A percentile compares a stretch with the other conserved stretches of the same genome.
Evolutionary conservation across 768 basidiomycete genomes (phyloP).

Genomic region (Rhizopogon vulgaris): DNA sequence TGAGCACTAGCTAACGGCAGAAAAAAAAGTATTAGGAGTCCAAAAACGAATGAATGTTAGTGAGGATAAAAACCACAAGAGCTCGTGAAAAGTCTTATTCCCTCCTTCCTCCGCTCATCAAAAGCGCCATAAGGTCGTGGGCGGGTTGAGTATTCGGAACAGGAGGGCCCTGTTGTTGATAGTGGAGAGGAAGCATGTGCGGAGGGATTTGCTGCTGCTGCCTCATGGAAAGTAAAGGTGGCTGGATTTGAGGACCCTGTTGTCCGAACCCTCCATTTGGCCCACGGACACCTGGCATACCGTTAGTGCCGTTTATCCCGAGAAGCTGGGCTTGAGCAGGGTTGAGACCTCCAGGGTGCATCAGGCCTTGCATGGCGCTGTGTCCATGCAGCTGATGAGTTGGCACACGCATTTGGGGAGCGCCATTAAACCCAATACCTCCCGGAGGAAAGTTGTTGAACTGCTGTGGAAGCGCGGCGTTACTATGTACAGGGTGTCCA

Average conservation of each 20-base stretch:
- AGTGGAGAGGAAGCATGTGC: constrained; percentile 46
- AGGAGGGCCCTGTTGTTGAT: constrained; percentile 54
- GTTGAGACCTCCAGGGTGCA: constrained; percentile 47
- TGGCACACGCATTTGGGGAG: constrained; percentile 44
- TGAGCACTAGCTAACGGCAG: constrained; percentile 27
- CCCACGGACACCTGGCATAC: constrained; percentile 41
- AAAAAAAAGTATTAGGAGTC: constrained; percentile 14
- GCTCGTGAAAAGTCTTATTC: constrained; percentile 38
- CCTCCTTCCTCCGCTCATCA: constrained; percentile 67
- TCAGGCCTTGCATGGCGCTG: constrained; percentile 46
- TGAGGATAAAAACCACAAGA: constrained; percentile 10
- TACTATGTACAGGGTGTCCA: constrained; percentile 42
- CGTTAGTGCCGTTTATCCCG: constrained; percentile 39
- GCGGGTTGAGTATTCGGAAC: constrained; percentile 48
- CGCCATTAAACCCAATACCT: constrained; percentile 37
- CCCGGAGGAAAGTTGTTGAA: constrained; percentile 51
- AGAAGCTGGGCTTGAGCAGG: constrained; percentile 43
- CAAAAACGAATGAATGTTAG: constrained; percentile 10
- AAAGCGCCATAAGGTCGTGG: constrained; percentile 77
- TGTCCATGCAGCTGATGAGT: constrained; percentile 45
- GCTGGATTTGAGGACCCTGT: constrained; percentile 26
- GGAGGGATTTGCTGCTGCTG: constrained; percentile 52
- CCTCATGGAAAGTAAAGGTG: constrained; percentile 25
- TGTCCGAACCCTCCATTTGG: constrained; percentile 36
- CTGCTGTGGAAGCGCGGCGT: constrained; percentile 38